A percentile compares a stretch with the other conserved stretches of the same genome.
These are phyloP conservation scores for Talaromyces funiculosus DNA, from an alignment of 2,329 filamentous ascomycete species.

Conservation along the genomic window DNA sequence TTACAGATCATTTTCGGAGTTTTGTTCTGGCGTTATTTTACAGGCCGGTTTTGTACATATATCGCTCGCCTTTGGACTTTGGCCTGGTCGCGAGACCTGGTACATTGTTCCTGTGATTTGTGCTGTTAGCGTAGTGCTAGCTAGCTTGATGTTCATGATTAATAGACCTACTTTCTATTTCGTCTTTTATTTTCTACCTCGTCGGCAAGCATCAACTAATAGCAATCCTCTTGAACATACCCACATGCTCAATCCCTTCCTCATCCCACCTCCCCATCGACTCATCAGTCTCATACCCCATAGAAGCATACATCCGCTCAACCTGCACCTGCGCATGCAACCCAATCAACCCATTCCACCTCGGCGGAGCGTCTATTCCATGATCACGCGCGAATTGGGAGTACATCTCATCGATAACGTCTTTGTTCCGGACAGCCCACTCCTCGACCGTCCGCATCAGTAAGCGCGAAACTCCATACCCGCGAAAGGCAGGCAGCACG, in stretches of 20 bases:
- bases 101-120: not conserved
- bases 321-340: conserved; percentile 71
- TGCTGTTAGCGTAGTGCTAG: not conserved
- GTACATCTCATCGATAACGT: conserved; percentile 35
- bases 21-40: not conserved
- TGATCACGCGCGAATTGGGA: conserved; percentile 4
- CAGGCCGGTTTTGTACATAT: not conserved
- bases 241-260: conserved; percentile 77
- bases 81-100: not conserved
- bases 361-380: conserved; percentile 36
- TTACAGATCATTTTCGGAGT: not conserved
- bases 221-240: conserved; percentile 63
- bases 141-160: not conserved
- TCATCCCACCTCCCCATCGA: conserved; percentile 72
- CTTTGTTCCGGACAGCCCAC: conserved; percentile 62
- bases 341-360: conserved; percentile 70
- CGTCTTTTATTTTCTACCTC: not conserved
- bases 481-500: conserved; percentile 60
- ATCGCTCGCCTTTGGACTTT: not conserved
- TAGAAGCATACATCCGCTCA: conserved; percentile 59
- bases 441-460: conserved; percentile 62
- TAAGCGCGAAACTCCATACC: conserved; percentile 57
- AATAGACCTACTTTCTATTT: not conserved
- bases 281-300: conserved; percentile 70
- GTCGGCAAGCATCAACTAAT: conserved; percentile 2